These are phyloP conservation scores for Suhomyces bokatorum DNA, from an alignment of 1,139 yeast species.

Conservation along the genomic window DNA sequence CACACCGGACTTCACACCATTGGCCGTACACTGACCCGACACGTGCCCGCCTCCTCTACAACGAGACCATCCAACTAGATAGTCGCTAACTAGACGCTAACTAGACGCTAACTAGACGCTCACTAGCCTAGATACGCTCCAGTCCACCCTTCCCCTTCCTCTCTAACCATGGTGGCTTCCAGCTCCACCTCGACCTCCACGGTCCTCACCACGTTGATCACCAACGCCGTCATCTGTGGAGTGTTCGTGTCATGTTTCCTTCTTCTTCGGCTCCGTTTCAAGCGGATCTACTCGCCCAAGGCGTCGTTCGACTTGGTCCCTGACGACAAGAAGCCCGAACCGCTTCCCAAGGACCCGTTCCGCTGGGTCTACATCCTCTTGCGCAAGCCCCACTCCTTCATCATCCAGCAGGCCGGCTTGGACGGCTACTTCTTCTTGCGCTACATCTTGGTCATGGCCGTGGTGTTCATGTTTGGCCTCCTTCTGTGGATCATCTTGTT, in stretches of 20 bases:
- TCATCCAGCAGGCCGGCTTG: slow-evolving; percentile 70
- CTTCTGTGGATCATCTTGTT: slow-evolving; percentile 57
- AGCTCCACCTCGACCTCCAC: slow-evolving; percentile 61
- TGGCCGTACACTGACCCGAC: too few species aligned
- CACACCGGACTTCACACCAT: too few species aligned
- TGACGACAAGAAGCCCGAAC: slow-evolving; percentile 61
- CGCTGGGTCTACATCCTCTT: slow-evolving; percentile 60
- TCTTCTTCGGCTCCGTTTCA: slow-evolving; percentile 53
- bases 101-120: not conserved
- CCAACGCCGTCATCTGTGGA: slow-evolving; percentile 56
- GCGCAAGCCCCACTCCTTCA: slow-evolving; percentile 61
- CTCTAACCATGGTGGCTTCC: slow-evolving; percentile 20
- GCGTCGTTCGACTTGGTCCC: slow-evolving; percentile 58
- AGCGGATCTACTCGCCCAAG: slow-evolving; percentile 70
- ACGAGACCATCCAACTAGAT: not conserved
- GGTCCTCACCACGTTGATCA: slow-evolving; percentile 58
- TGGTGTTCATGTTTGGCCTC: slow-evolving; percentile 41
- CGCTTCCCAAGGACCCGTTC: slow-evolving; percentile 62
- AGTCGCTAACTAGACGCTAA: not conserved
- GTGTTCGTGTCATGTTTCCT: slow-evolving; percentile 55
- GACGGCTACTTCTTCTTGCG: slow-evolving; percentile 74
- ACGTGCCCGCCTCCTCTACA: too few species aligned
- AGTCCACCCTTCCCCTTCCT: not conserved
- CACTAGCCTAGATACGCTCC: too few species aligned
- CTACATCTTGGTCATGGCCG: slow-evolving; percentile 50